Evolutionary conservation across 495 filamentous ascomycete species (phyloP), one percentile per base, ranked within the genome.

Genomic region (Parathielavia hyrcaniae): DNA sequence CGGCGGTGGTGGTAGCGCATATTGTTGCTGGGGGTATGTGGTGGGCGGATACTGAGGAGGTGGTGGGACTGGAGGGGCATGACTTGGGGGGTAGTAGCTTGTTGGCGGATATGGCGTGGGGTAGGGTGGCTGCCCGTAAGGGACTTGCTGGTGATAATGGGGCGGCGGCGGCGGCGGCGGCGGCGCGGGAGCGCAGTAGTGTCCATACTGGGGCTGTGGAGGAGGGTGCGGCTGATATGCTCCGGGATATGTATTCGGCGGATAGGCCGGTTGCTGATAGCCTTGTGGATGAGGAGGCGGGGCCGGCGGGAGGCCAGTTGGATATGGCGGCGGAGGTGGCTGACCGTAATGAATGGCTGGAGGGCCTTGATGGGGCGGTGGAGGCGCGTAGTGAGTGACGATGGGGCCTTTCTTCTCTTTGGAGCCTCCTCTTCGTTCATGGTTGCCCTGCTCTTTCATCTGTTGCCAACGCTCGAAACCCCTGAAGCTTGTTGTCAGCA

Each of bases 381-480:
- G 52, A 4, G 68, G 62, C 44, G 71, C 69, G 38, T 77, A 76
- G 26, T 70, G 72, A 17, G 73, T 76, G 38, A 77, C 71, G 23
- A 76, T 65, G 14, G 75, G 69, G 3, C 73, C 72, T 53, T 72
- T 76, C 57, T 68, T 73, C 10, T 67, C 66, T 13, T 64, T 58
- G 26, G 62, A 47, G 7, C 65, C 50, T 41, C 48, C 56, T 41
- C 67, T 59, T 38, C 70, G 70, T 19, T 71, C 69, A 41, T 68
- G 38, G 38, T 41, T 64, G 50, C 69, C 63, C 8, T 67, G 68
- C 9, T 68, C 66, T 48, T 75, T 71, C 36, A 73, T 68, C 35
- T 76, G 67, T 45, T 73, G 66, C 66, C 68, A 69, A 51, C 66
- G 60, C 54, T 74, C 66, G 47, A 75, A 58, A 38, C 74, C 74